Evolutionary conservation across 23 red algal species (phyloP), one percentile per base, ranked within the genome.

Genomic region (Gracilaria domingensis): DNA sequence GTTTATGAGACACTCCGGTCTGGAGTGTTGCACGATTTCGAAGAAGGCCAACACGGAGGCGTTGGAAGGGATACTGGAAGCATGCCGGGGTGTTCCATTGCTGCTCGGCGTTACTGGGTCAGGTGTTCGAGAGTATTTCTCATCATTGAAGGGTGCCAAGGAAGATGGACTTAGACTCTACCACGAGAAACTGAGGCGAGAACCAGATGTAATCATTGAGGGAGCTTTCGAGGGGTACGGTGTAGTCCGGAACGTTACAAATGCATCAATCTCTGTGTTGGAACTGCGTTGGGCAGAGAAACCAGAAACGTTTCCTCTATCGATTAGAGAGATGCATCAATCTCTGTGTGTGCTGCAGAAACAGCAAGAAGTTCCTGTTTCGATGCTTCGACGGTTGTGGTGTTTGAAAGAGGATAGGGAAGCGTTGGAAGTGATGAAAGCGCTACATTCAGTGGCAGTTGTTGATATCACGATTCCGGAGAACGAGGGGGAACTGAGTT

Each of bases 341-440:
- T 67, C 62, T 67, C 62, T 67, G 8, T 67, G 62, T 36, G 33
- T 67, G 1, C 62, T 30, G 1, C 26, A 67, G 62, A 30, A 67
- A 17, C 62, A 67, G 1, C 62, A 67, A 35, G 62, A 18, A 25
- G 62, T 21, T 0, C 24, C 62, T 9, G 28, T 30, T 33, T 67
- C 33, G 62, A 67, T 67, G 62, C 62, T 67, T 12, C 24, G 20
- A 67, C 62, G 62, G 24, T 32, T 67, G 9, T 67, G 62, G 62
- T 11, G 12, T 30, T 33, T 67, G 20, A 67, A 25, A 30, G 33
- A 67, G 24, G 51, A 18, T 14, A 55, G 1, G 51, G 18, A 18
- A 8, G 51, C 51, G 9, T 55, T 67, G 24, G 24, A 67, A 29
- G 58, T 64, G 58, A 64, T 64, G 58, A 64, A 64, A 64, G 26